Evolutionary conservation across 331 rosid genomes (phyloP), one percentile per base, ranked within the genome.

Genomic region (Malus hybrid): DNA sequence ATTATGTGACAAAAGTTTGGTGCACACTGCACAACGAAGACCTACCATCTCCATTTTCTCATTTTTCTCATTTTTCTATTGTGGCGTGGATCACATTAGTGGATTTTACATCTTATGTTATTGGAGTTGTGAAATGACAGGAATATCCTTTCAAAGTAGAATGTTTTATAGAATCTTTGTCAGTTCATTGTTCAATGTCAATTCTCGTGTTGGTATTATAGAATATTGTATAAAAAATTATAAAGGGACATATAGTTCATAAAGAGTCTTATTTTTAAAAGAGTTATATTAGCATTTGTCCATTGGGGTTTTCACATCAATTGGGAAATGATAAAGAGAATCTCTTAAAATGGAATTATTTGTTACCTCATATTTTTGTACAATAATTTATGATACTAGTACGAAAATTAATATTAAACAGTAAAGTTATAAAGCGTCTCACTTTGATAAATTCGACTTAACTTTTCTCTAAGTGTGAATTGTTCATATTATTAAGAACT

Each of bases 401-500:
- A 9, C 1, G 0, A 9, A 39, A 9, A 39, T 9, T 39, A 0
- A 39, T 9, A 0, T 39, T 39, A 39, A 9, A 9, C 12, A 2
- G 12, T 39, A 39, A 9, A 0, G 1, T 0, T 9, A 0, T 9
- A 39, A 39, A 39, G 3, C 12, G 0, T 39, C 12, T 36, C 11
- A 8, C 44, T 36, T 36, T 39, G 12, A 39, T 1, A 39, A 39
- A 39, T 9, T 39, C 4, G 4, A 39, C 44, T 39, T 39, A 39
- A 9, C 4, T 39, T 39, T 39, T 9, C 1, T 7, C 44, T 36
- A 2, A 9, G 12, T 39, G 12, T 39, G 12, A 39, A 39, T 9
- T 39, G 42, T 39, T 39, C 44, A 9, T 39, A 39, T 39, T 39
- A 36, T 36, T 39, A 9, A 39, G 44, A 39, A 0, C 44, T 39